These are phyloP conservation scores for Epicoccum sorghinum DNA, from an alignment of 2,329 filamentous ascomycete species.

Conservation along the genomic window DNA sequence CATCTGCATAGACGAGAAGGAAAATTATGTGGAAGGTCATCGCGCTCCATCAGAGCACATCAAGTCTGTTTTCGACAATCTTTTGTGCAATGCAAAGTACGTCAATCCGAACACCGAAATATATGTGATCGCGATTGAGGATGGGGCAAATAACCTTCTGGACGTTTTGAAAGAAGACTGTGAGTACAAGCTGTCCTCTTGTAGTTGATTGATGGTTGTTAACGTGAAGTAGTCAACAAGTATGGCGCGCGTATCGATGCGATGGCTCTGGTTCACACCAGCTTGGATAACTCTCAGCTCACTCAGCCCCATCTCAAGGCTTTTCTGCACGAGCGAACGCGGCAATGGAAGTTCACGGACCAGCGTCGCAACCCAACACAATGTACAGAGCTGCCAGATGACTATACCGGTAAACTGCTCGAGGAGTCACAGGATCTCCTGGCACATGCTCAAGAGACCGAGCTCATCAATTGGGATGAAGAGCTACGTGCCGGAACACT, in stretches of 20 bases:
- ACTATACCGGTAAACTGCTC: constrained; percentile 12
- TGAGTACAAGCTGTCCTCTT: constrained; percentile 46
- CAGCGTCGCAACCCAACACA: constrained; percentile 21
- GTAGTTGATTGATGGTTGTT: background rate
- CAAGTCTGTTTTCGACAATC: constrained; percentile 67
- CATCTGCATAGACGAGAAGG: constrained; percentile 56
- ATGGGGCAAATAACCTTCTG: constrained; percentile 65
- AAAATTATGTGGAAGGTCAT: constrained; percentile 70
- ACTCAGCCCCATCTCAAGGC: constrained; percentile 27
- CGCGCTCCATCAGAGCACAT: constrained; percentile 66
- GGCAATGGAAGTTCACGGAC: constrained; percentile 40
- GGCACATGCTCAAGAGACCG: background rate
- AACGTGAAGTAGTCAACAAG: constrained; percentile 30
- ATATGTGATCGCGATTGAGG: constrained; percentile 74
- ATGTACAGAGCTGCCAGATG: constrained; percentile 32
- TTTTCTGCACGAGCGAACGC: constrained; percentile 41
- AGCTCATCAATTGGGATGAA: constrained; percentile 25
- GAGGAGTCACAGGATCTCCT: background rate
- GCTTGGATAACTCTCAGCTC: constrained; percentile 30
- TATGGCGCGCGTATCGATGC: constrained; percentile 35
- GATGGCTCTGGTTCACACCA: constrained; percentile 40
- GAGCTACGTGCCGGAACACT: background rate
- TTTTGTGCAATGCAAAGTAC: constrained; percentile 58
- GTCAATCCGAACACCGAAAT: constrained; percentile 60
- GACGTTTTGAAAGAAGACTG: constrained; percentile 63